A percentile compares a stretch with the other conserved stretches of the same genome.
These are phyloP conservation scores for Kodamaea ohmeri DNA, from an alignment of 1,139 yeast genomes.

Conservation along the genomic window DNA sequence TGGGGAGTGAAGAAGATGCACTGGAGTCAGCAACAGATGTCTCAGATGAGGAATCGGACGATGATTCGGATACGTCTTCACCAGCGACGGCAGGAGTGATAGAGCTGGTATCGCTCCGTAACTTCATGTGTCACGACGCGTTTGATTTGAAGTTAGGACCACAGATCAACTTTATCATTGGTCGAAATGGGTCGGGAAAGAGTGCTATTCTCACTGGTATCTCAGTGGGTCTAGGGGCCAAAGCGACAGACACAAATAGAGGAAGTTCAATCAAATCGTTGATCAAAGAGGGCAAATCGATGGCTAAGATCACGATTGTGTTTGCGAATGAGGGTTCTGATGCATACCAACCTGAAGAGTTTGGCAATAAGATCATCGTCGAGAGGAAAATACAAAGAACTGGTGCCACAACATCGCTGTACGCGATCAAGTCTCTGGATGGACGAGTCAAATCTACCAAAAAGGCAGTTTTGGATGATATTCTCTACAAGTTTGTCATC, in stretches of 20 bases:
- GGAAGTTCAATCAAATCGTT: slow-evolving; percentile 69
- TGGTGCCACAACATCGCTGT: slow-evolving; percentile 38
- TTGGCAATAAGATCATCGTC: slow-evolving; percentile 65
- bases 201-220: slow-evolving; percentile 91
- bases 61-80: slow-evolving; percentile 14
- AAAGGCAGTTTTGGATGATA: slow-evolving; percentile 63
- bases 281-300: slow-evolving; percentile 72
- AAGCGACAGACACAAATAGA: slow-evolving; percentile 86
- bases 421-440: slow-evolving; percentile 50
- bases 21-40: slow-evolving; percentile 1
- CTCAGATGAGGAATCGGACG: slow-evolving; percentile 10
- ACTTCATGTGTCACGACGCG: slow-evolving; percentile 83
- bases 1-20: background rate
- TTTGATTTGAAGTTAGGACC: slow-evolving; percentile 79
- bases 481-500: slow-evolving; percentile 68
- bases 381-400: slow-evolving; percentile 65
- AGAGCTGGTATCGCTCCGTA: slow-evolving; percentile 53
- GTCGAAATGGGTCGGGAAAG: slow-evolving; percentile 94
- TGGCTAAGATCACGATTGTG: slow-evolving; percentile 59
- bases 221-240: slow-evolving; percentile 90
- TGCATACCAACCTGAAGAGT: slow-evolving; percentile 61
- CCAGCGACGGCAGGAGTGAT: slow-evolving; percentile 56
- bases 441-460: slow-evolving; percentile 59
- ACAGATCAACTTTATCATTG: slow-evolving; percentile 84
- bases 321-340: slow-evolving; percentile 63